These are phyloP conservation scores for Eustoma russellianum DNA, from an alignment of 257 asterid species.

Conservation along the genomic window DNA sequence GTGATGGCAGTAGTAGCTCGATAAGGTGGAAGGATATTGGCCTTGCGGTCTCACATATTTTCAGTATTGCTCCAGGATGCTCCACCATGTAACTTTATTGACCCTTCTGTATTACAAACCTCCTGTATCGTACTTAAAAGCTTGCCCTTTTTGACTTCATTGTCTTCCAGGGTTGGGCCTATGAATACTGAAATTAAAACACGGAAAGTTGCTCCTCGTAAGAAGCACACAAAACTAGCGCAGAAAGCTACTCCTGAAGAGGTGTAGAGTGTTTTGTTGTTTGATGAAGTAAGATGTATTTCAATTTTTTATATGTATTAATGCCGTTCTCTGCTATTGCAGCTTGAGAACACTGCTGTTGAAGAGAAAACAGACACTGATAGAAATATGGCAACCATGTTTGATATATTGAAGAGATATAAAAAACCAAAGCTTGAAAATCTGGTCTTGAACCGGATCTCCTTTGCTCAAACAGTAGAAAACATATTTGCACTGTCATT, in stretches of 20 bases:
- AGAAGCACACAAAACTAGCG: conserved; percentile 51
- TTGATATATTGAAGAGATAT: conserved; percentile 52
- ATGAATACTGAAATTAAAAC: conserved; percentile 77
- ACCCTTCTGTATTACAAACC: not conserved
- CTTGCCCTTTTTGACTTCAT: no score
- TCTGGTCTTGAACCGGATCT: conserved; percentile 54
- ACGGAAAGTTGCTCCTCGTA: conserved; percentile 47
- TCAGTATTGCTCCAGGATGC: conserved; percentile 65
- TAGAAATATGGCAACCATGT: conserved; percentile 85
- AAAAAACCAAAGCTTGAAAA: conserved; percentile 60
- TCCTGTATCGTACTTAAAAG: not conserved
- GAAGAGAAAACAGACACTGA: conserved; percentile 80
- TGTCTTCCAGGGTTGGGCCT: conserved; percentile 71
- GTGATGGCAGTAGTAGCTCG: conserved; percentile 28
- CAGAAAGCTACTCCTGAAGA: conserved; percentile 69
- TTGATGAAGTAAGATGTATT: not conserved
- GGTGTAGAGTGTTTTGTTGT: conserved; percentile 25
- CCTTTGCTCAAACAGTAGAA: conserved; percentile 91
- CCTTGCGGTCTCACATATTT: conserved; percentile 43
- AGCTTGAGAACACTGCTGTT: conserved; percentile 45
- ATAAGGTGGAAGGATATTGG: conserved; percentile 73
- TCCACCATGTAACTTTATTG: conserved; percentile 55
- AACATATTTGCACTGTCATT: conserved; percentile 89
- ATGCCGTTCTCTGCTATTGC: conserved; percentile 3
- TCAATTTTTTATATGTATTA: not conserved